These are phyloP conservation scores for Ceratocystiopsis sp. DNA, from an alignment of 2,329 filamentous ascomycete species.

Conservation along the genomic window DNA sequence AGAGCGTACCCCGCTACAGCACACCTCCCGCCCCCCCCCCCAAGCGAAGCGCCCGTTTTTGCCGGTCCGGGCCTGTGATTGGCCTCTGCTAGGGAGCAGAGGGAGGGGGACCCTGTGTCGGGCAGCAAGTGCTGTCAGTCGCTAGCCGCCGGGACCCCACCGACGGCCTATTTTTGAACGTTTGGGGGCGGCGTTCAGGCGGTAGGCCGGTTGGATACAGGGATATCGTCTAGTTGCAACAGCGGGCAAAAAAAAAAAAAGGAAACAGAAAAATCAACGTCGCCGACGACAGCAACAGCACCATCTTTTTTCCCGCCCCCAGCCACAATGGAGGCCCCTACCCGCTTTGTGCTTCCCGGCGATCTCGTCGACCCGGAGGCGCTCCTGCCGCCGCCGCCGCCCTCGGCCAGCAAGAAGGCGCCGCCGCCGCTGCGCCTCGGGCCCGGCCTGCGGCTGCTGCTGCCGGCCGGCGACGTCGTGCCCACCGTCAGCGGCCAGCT, in stretches of 20 bases:
- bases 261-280: neutral
- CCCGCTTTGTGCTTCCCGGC: conserved; percentile 58
- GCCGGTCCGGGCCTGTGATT: too few species aligned
- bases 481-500: conserved; percentile 52
- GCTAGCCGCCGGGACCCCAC: too few species aligned
- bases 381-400: conserved; percentile 8
- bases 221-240: neutral
- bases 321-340: conserved; percentile 6
- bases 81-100: too few species aligned
- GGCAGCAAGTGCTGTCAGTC: too few species aligned
- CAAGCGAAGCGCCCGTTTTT: too few species aligned
- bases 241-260: neutral
- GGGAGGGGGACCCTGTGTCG: too few species aligned
- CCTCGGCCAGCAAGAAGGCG: conserved; percentile 47
- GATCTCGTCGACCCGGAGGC: conserved; percentile 42
- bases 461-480: conserved; percentile 57
- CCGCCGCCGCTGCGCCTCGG: conserved; percentile 64
- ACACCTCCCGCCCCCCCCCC: too few species aligned
- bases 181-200: too few species aligned
- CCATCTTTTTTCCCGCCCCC: too few species aligned
- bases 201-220: too few species aligned
- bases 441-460: conserved; percentile 65
- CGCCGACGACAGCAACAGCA: neutral
- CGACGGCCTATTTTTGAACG: too few species aligned
- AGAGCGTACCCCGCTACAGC: too few species aligned